These are phyloP conservation scores for Capsella bursapastoris DNA, from an alignment of 345 rosid species.

Conservation along the genomic window DNA sequence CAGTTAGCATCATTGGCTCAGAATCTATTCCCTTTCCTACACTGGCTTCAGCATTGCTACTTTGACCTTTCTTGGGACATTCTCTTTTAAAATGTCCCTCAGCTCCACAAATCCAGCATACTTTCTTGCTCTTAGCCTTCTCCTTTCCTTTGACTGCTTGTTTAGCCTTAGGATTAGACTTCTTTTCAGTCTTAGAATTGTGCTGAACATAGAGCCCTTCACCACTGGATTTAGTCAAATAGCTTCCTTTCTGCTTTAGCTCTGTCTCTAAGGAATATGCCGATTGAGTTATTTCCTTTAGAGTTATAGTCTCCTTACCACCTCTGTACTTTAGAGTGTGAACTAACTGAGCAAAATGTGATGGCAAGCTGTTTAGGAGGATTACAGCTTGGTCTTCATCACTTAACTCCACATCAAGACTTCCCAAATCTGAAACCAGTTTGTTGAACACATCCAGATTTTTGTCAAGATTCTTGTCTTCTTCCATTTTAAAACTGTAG, in stretches of 20 bases:
- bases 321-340: not conserved
- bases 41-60: not conserved
- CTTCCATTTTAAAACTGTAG: not conserved
- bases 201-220: not conserved
- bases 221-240: not conserved
- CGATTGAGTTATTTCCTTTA: not conserved
- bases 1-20: not conserved
- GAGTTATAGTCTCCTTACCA: not conserved
- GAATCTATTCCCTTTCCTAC: not conserved
- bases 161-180: not conserved
- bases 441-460: not conserved
- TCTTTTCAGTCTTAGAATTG: not conserved
- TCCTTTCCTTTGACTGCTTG: not conserved
- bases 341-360: not conserved
- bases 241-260: not conserved
- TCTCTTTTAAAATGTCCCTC: not conserved
- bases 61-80: not conserved
- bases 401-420: not conserved
- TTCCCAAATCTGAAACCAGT: not conserved
- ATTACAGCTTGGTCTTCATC: conserved; percentile 7
- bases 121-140: not conserved
- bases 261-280: not conserved
- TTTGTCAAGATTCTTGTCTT: not conserved
- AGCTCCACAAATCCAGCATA: not conserved
- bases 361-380: not conserved